These are phyloP conservation scores for Acanthamoeba castellanii DNA, from an alignment of 208 protist genomes.

Conservation along the genomic window DNA sequence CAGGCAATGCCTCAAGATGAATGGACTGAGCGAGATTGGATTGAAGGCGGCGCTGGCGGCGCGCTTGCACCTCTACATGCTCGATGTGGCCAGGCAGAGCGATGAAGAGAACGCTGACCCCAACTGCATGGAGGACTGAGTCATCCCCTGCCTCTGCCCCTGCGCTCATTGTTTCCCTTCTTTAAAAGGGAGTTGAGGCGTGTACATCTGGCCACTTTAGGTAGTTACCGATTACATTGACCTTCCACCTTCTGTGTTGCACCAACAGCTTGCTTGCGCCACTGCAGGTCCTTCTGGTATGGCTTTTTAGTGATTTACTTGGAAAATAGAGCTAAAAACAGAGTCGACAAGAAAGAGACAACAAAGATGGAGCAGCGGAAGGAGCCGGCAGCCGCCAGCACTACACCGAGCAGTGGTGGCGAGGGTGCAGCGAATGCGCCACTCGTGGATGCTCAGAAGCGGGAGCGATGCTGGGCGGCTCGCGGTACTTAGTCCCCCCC, in stretches of 20 bases:
- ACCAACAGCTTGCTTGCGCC: no score
- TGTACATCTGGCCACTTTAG: no score
- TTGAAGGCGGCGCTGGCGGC: neutral
- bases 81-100: neutral
- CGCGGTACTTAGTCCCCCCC: neutral
- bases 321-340: no score
- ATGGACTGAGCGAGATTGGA: neutral
- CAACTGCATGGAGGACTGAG: neutral
- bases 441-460: neutral
- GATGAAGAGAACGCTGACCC: conserved; percentile 13
- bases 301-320: no score
- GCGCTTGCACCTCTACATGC: neutral
- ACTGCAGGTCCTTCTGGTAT: no score
- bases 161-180: no score
- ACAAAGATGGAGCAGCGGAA: neutral
- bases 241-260: no score
- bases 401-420: neutral
- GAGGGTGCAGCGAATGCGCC: neutral
- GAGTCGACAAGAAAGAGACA: no score
- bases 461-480: neutral
- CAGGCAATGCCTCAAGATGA: conserved; percentile 12
- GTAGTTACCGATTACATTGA: no score
- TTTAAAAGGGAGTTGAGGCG: no score
- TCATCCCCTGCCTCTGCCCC: no score
- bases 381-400: no score